These are phyloP conservation scores for Umbellularia californica DNA, from an alignment of 164 flowering plant genomes.

Conservation along the genomic window DNA sequence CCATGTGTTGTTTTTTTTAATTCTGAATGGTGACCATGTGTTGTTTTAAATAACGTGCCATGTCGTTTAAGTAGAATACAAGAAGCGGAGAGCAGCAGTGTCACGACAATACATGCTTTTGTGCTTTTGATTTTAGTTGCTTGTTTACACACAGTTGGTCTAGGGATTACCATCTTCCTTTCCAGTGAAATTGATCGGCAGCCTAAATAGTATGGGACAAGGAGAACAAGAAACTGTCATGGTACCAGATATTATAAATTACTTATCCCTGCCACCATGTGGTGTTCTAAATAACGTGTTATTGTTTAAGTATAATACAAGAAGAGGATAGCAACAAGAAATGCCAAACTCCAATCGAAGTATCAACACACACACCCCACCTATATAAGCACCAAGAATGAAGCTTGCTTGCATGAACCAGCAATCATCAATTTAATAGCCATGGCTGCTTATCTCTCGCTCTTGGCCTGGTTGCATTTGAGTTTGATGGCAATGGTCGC, in stretches of 20 bases:
- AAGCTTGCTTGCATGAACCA: not conserved
- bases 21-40: no score
- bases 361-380: not conserved
- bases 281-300: not conserved
- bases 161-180: no score
- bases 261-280: not conserved
- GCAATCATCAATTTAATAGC: conserved; percentile 2
- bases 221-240: not conserved
- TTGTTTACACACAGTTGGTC: no score
- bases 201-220: no score
- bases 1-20: not conserved
- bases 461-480: not conserved
- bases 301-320: not conserved
- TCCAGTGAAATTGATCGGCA: no score
- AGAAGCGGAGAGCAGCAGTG: not conserved
- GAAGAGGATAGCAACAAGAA: not conserved
- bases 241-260: not conserved
- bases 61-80: not conserved
- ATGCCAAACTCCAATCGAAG: not conserved
- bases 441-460: not conserved
- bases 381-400: not conserved
- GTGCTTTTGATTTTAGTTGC: no score
- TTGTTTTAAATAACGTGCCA: not conserved
- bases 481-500: not conserved
- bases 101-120: no score